Conservation (phyloP, 2,329 filamentous ascomycete species). For the Aspergillus clavatus region DNA sequence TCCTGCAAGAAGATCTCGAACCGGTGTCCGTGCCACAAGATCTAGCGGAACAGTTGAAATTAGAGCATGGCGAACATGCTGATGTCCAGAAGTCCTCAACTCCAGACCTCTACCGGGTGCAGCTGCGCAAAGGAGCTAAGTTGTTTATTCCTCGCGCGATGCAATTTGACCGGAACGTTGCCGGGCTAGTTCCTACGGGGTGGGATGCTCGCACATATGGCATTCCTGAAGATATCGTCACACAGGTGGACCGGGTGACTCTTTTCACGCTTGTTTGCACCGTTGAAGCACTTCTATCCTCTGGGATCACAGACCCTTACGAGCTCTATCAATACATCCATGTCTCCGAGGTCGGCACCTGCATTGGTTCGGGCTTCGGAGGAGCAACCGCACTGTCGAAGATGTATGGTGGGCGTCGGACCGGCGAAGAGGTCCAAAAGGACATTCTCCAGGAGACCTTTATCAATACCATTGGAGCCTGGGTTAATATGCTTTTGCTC, state of each 20-base stretch:
- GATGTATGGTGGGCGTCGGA: slow-evolving; percentile 92
- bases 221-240: slow-evolving; percentile 90
- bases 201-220: slow-evolving; percentile 94
- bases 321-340: slow-evolving; percentile 99
- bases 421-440: slow-evolving; percentile 91
- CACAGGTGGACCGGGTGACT: slow-evolving; percentile 89
- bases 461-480: slow-evolving; percentile 97
- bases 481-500: slow-evolving; percentile 96
- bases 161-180: slow-evolving; percentile 62
- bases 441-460: slow-evolving; percentile 97
- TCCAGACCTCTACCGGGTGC: slow-evolving; percentile 90
- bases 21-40: slow-evolving; percentile 53
- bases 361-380: slow-evolving; percentile 91
- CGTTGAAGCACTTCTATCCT: slow-evolving; percentile 76
- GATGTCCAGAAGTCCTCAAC: slow-evolving; percentile 45
- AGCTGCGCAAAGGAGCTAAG: too few relatives aligned
- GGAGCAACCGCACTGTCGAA: slow-evolving; percentile 79
- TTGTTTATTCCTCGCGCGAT: too few relatives aligned
- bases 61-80: not conserved
- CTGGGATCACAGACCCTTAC: slow-evolving; percentile 95
- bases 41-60: not conserved
- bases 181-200: slow-evolving; percentile 87
- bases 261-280: slow-evolving; percentile 90
- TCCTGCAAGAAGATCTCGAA: slow-evolving; percentile 89
- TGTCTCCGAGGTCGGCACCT: slow-evolving; percentile 92